Evolutionary conservation across 73 alveolate genomes (phyloP).

Genomic region (Stentor coeruleus): DNA sequence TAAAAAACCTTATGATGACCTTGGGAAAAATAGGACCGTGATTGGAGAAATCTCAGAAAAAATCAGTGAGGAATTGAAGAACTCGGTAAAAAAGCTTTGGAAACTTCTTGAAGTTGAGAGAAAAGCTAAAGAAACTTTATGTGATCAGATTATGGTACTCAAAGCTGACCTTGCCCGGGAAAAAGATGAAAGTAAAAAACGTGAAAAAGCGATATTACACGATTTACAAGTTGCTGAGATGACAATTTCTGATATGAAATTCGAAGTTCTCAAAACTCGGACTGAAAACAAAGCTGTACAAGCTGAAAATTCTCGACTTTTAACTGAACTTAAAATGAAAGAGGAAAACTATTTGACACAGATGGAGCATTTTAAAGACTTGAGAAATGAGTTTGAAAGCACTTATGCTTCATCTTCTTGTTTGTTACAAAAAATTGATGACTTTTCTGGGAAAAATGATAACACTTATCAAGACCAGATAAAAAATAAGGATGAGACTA

Average conservation of each 20-base stretch:
- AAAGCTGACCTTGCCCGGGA: not conserved
- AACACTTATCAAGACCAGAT: not conserved
- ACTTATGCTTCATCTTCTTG: no score
- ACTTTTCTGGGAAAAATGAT: not conserved
- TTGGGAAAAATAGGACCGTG: no score
- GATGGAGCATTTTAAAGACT: no score
- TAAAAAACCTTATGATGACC: no score
- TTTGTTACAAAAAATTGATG: not conserved
- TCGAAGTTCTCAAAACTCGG: not conserved
- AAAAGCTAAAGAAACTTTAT: not conserved
- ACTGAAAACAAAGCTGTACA: not conserved
- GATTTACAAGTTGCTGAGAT: not conserved
- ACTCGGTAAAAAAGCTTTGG: not conserved
- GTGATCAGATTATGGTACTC: no score
- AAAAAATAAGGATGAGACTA: not conserved
- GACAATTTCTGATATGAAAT: not conserved
- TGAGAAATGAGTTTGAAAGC: not conserved
- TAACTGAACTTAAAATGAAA: not conserved
- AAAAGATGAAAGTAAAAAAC: not conserved
- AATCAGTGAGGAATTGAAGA: no score
- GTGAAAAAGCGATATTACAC: not conserved
- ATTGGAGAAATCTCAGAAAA: no score
- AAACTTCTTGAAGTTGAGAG: not conserved
- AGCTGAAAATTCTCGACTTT: not conserved
- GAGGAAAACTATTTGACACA: not conserved